Evolutionary conservation across 371 early-diverging fungal genomes (phyloP).

Genomic region (Apophysomyces elegans): DNA sequence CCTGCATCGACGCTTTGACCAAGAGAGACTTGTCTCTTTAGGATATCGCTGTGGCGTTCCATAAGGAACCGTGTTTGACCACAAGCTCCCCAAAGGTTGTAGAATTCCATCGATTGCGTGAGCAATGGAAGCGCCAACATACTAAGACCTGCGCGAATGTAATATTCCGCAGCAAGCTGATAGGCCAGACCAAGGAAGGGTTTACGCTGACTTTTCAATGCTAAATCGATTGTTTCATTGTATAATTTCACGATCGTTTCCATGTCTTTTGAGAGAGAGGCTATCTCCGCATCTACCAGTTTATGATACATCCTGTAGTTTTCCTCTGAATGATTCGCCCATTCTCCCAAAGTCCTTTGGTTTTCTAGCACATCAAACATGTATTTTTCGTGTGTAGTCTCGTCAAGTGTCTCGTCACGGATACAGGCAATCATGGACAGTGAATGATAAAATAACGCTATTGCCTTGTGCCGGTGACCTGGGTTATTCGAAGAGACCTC

Average conservation of each 20-base stretch:
- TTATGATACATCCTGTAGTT: conserved; percentile 45
- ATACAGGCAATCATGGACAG: conserved; percentile 40
- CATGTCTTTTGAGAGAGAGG: conserved; percentile 26
- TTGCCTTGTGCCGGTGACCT: conserved; percentile 44
- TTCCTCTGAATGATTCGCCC: conserved; percentile 36
- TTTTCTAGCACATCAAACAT: conserved; percentile 22
- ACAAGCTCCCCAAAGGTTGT: conserved; percentile 43
- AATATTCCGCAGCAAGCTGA: conserved; percentile 34
- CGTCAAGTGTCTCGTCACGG: conserved; percentile 27
- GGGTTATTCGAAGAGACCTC: conserved; percentile 33
- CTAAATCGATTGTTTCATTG: conserved; percentile 36
- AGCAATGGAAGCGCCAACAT: conserved; percentile 40
- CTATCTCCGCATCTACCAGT: conserved; percentile 43
- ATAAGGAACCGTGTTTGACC: conserved; percentile 38
- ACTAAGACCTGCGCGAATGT: conserved; percentile 27
- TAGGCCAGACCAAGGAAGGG: conserved; percentile 39
- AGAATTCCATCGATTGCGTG: conserved; percentile 33
- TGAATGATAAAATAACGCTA: conserved; percentile 47
- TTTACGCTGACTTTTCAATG: conserved; percentile 29
- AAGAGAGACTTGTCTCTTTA: conserved; percentile 7
- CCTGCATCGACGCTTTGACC: conserved; percentile 18
- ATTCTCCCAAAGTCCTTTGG: conserved; percentile 25
- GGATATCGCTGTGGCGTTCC: conserved; percentile 25
- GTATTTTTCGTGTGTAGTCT: conserved; percentile 26
- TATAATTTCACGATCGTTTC: conserved; percentile 20